Evolutionary conservation across 1,139 yeast species (phyloP).

Genomic region (Yamadazyma buinensis): DNA sequence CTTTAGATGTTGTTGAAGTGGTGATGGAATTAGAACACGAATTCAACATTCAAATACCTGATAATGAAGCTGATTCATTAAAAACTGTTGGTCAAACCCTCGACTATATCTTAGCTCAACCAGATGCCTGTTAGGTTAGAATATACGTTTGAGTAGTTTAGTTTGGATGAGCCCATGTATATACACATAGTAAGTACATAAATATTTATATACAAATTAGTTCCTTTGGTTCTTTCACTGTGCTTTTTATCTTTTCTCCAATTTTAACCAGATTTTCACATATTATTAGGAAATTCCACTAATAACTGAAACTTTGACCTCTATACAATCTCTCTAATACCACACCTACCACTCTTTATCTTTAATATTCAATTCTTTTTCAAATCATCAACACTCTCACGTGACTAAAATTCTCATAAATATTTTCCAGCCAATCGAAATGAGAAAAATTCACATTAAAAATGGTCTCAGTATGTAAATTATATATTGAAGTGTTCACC

Average conservation of each 20-base stretch:
- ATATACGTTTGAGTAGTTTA: too few species aligned
- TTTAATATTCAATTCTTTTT: too few species aligned
- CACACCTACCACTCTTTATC: too few species aligned
- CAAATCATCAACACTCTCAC: too few species aligned
- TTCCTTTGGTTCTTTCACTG: not conserved
- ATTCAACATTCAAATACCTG: constrained; percentile 76
- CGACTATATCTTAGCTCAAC: constrained; percentile 69
- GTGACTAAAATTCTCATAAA: not conserved
- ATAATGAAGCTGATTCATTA: constrained; percentile 78
- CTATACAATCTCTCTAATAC: too few species aligned
- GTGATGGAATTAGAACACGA: constrained; percentile 88
- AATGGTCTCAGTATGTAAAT: constrained; percentile 16
- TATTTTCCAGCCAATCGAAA: constrained; percentile 13
- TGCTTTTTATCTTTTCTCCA: not conserved
- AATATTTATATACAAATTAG: too few species aligned
- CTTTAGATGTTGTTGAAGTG: constrained; percentile 85
- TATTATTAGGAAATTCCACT: too few species aligned
- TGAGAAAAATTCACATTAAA: constrained; percentile 13
- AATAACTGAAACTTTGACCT: too few species aligned
- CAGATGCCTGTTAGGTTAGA: constrained; percentile 60
- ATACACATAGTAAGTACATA: too few species aligned
- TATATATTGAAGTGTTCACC: too few species aligned
- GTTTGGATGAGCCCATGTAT: too few species aligned
- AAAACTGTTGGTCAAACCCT: constrained; percentile 82
- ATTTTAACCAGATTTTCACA: too few species aligned